Conservation (phyloP, 805 yeast species). For the Candida dendrica region DNA sequence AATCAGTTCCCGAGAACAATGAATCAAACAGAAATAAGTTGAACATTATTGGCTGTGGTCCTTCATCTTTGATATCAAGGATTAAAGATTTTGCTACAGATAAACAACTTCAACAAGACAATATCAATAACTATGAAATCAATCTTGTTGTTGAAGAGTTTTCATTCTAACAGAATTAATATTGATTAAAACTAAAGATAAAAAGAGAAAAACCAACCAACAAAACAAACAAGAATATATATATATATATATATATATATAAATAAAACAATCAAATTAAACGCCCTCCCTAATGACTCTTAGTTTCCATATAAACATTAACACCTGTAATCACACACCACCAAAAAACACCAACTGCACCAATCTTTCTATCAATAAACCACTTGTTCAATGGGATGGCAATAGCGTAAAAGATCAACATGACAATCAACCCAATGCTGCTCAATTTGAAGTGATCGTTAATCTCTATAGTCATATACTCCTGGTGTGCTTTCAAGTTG, state of each 20-base stretch:
- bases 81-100: conserved; percentile 16
- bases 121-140: background rate
- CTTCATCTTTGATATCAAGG: conserved; percentile 10
- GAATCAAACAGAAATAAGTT: no score
- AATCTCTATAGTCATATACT: conserved; percentile 8
- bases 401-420: conserved; percentile 15
- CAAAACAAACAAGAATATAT: no score
- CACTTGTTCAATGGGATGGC: conserved; percentile 17
- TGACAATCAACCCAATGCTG: conserved; percentile 14
- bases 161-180: conserved; percentile 5
- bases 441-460: conserved; percentile 18
- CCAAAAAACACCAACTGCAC: conserved; percentile 16
- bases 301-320: conserved; percentile 14
- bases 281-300: no score
- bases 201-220: no score
- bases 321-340: conserved; percentile 19
- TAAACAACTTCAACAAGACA: background rate
- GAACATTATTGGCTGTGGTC: conserved; percentile 21
- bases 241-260: no score
- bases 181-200: no score
- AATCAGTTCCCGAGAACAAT: conserved; percentile 5
- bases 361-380: conserved; percentile 18
- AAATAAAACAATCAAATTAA: no score
- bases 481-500: conserved; percentile 10
- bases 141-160: background rate